These are phyloP conservation scores for Wallacemonas sp. DNA, from an alignment of 208 protist species.

Conservation along the genomic window DNA sequence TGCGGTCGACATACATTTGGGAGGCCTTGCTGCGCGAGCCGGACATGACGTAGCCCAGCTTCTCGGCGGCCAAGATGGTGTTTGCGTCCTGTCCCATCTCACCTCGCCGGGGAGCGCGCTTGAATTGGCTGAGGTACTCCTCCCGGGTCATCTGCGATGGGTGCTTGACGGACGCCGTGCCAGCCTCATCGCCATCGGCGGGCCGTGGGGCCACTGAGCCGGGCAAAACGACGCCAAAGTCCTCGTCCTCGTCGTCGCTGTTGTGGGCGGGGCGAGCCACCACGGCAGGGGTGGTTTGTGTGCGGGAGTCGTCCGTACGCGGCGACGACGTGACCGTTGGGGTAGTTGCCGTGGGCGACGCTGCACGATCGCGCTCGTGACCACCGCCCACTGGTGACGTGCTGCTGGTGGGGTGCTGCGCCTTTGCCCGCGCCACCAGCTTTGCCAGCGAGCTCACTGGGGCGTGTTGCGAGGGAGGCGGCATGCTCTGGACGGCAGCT, in stretches of 20 bases:
- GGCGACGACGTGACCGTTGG: constrained; percentile 7
- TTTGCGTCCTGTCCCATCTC: constrained; percentile 85
- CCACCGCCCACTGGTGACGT: neutral
- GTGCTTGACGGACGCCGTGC: constrained; percentile 43
- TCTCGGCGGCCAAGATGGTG: constrained; percentile 71
- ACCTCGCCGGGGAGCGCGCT: constrained; percentile 80
- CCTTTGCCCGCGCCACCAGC: constrained; percentile 48
- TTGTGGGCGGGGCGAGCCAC: neutral
- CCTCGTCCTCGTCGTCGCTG: constrained; percentile 31
- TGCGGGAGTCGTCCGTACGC: constrained; percentile 2
- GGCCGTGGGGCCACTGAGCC: neutral
- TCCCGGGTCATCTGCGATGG: constrained; percentile 88
- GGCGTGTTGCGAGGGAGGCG: neutral
- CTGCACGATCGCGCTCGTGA: neutral
- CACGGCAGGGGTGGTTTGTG: neutral
- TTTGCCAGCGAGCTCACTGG: constrained; percentile 45
- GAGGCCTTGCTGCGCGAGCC: constrained; percentile 82
- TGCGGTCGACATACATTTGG: constrained; percentile 81
- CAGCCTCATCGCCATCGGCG: neutral
- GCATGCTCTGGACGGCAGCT: too few species aligned
- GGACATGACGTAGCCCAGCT: constrained; percentile 91
- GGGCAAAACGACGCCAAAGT: constrained; percentile 43
- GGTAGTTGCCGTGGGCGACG: neutral
- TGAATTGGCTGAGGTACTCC: constrained; percentile 87
- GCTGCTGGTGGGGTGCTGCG: constrained; percentile 19